These are phyloP conservation scores for Trichoderma cornu-damae DNA, from an alignment of 2,329 filamentous ascomycete genomes.

Conservation along the genomic window DNA sequence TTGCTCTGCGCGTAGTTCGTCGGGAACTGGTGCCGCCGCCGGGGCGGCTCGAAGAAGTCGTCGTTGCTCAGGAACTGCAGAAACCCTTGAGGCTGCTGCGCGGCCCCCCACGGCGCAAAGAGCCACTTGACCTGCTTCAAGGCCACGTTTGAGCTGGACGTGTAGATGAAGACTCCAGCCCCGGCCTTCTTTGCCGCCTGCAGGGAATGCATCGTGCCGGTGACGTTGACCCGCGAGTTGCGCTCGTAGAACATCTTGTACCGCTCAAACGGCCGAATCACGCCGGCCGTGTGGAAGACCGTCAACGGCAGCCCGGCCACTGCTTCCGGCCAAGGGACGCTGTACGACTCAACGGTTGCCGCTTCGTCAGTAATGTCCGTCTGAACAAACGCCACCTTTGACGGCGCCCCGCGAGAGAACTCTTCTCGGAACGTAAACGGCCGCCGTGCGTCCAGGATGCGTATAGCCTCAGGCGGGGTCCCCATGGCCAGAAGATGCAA, in stretches of 20 bases:
- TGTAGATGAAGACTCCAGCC: slow-evolving; percentile 48
- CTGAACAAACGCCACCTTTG: slow-evolving; percentile 39
- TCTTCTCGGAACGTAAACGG: slow-evolving; percentile 41
- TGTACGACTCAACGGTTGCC: slow-evolving; percentile 43
- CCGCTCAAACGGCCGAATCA: slow-evolving; percentile 48
- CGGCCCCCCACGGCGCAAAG: slow-evolving; percentile 38
- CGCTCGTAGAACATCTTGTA: slow-evolving; percentile 41
- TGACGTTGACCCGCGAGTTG: slow-evolving; percentile 45
- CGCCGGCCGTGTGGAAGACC: slow-evolving; percentile 53
- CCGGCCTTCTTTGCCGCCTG: slow-evolving; percentile 41
- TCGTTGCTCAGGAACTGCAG: slow-evolving; percentile 43
- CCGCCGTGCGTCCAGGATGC: slow-evolving; percentile 47
- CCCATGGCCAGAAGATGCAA: slow-evolving; percentile 50
- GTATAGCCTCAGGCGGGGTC: slow-evolving; percentile 45
- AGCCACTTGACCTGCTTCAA: slow-evolving; percentile 40
- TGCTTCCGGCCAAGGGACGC: slow-evolving; percentile 40
- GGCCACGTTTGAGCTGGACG: slow-evolving; percentile 44
- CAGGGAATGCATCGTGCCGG: slow-evolving; percentile 46
- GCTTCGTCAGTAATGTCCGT: slow-evolving; percentile 46
- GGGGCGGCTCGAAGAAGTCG: slow-evolving; percentile 39
- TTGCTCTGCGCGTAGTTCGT: slow-evolving; percentile 50
- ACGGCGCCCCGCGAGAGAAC: slow-evolving; percentile 34
- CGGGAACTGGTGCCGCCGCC: slow-evolving; percentile 41
- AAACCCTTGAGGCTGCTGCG: slow-evolving; percentile 34
- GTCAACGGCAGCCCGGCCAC: slow-evolving; percentile 45